Percentiles rank a stretch among this genome's conserved stretches.
Conservation (phyloP, 345 rosid genomes). For the Citrus trifoliata region DNA sequence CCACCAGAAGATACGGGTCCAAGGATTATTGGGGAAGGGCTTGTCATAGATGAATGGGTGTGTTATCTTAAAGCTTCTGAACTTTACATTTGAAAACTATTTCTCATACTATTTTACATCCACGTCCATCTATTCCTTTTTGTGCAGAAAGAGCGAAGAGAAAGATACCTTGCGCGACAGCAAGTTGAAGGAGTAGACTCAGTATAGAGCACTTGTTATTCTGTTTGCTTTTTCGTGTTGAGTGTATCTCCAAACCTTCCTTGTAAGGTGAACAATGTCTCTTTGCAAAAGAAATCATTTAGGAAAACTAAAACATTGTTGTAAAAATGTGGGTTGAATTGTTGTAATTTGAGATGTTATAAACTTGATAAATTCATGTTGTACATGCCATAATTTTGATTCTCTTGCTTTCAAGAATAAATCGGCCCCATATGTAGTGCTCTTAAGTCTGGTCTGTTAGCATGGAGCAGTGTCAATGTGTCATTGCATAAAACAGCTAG, state of each 20-base stretch:
- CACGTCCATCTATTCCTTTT: neutral
- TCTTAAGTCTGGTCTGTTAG: neutral
- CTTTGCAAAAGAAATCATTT: constrained; percentile 18
- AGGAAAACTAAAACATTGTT: constrained; percentile 16
- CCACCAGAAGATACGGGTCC: constrained; percentile 86
- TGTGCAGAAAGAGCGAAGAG: constrained; percentile 88
- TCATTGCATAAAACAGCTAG: too few relatives aligned
- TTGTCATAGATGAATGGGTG: constrained; percentile 99
- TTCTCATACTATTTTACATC: neutral
- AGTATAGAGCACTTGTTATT: constrained; percentile 28
- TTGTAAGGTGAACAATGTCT: constrained; percentile 18
- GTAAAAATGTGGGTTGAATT: constrained; percentile 23
- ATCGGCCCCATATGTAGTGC: neutral
- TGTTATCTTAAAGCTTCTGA: constrained; percentile 23
- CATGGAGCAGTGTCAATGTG: neutral
- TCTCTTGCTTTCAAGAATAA: neutral
- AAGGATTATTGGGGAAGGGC: constrained; percentile 90
- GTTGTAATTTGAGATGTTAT: constrained; percentile 14
- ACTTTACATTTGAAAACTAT: neutral
- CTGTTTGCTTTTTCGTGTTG: constrained; percentile 1
- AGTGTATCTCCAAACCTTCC: constrained; percentile 21
- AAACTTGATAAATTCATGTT: constrained; percentile 1
- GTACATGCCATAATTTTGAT: constrained; percentile 19
- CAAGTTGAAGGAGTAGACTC: constrained; percentile 81
- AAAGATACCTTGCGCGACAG: constrained; percentile 91